Percentiles rank a stretch among this genome's conserved stretches.
Evolutionary conservation across 192 early-diverging fungal genomes (phyloP).

Genomic region (Backusella luteola): DNA sequence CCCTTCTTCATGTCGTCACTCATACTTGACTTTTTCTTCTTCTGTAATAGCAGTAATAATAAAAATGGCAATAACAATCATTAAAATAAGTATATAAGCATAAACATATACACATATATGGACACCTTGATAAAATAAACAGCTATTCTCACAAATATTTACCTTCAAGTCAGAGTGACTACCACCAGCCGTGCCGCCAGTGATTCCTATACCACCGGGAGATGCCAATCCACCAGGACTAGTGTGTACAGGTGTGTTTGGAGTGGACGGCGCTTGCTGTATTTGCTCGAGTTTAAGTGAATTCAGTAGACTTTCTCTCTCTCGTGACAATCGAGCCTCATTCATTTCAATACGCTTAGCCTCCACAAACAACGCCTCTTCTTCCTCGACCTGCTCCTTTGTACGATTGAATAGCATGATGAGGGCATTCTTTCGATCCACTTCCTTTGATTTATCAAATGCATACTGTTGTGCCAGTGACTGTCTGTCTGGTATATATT

Average conservation of each 20-base stretch:
- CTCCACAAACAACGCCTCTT: slow-evolving; percentile 79
- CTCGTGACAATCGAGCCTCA: slow-evolving; percentile 69
- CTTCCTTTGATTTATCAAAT: slow-evolving; percentile 62
- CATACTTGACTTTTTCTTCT: slow-evolving; percentile 33
- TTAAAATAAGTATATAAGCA: neutral
- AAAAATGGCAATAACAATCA: neutral
- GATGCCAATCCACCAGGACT: slow-evolving; percentile 4
- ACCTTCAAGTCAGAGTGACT: slow-evolving; percentile 24
- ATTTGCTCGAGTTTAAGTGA: slow-evolving; percentile 55
- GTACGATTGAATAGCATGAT: slow-evolving; percentile 69
- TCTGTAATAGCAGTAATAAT: slow-evolving; percentile 10
- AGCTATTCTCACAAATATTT: neutral
- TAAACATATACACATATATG: neutral
- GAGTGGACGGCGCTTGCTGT: slow-evolving; percentile 27
- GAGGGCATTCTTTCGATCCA: slow-evolving; percentile 80
- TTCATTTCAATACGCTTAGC: slow-evolving; percentile 79
- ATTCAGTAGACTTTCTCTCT: slow-evolving; percentile 78
- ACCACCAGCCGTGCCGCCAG: slow-evolving; percentile 33
- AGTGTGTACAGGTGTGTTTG: slow-evolving; percentile 21
- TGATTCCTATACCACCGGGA: slow-evolving; percentile 39
- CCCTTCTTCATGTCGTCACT: slow-evolving; percentile 27
- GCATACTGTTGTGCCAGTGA: slow-evolving; percentile 35
- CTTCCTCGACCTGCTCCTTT: slow-evolving; percentile 81
- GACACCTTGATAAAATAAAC: neutral
- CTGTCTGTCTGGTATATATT: slow-evolving; percentile 25